Percentiles rank a stretch among this genome's conserved stretches.
These are phyloP conservation scores for Berberis vulgaris DNA, from an alignment of 164 flowering plant species.

Conservation along the genomic window DNA sequence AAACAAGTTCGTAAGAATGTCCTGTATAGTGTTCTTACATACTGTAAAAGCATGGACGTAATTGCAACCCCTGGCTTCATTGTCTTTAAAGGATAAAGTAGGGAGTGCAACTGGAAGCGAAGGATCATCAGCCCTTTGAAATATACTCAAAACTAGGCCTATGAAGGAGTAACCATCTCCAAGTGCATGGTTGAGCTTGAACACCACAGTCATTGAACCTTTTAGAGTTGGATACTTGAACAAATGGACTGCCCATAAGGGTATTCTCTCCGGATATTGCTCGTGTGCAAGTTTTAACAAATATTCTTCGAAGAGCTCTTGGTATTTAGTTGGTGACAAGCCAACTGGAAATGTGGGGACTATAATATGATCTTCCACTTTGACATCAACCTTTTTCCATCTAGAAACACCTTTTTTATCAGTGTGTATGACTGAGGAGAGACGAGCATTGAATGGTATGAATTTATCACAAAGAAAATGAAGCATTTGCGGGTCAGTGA, in stretches of 20 bases:
- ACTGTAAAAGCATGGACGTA: not conserved
- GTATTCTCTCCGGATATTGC: constrained; percentile 3
- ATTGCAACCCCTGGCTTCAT: not conserved
- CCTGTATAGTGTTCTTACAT: not conserved
- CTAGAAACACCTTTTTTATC: constrained; percentile 6
- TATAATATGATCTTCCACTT: constrained; percentile 12
- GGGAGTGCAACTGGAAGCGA: constrained; percentile 16
- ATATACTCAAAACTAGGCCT: not conserved
- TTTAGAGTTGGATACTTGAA: constrained; percentile 5
- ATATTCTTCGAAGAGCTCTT: constrained; percentile 6
- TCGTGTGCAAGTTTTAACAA: constrained; percentile 6
- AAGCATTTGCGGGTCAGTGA: not conserved
- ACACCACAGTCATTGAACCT: constrained; percentile 6
- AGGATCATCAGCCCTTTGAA: constrained; percentile 9
- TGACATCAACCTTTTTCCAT: constrained; percentile 15
- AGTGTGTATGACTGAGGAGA: constrained; percentile 9
- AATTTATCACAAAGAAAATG: not conserved
- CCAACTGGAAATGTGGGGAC: constrained; percentile 11
- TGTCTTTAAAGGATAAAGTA: not conserved
- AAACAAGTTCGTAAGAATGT: not conserved
- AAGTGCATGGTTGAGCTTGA: constrained; percentile 12
- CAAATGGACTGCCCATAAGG: constrained; percentile 17
- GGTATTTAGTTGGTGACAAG: constrained; percentile 1
- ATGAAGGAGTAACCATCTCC: constrained; percentile 17
- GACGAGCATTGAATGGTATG: constrained; percentile 6